Evolutionary conservation across 2,329 filamentous ascomycete genomes (phyloP).

Genomic region (Coniochaeta sp.): DNA sequence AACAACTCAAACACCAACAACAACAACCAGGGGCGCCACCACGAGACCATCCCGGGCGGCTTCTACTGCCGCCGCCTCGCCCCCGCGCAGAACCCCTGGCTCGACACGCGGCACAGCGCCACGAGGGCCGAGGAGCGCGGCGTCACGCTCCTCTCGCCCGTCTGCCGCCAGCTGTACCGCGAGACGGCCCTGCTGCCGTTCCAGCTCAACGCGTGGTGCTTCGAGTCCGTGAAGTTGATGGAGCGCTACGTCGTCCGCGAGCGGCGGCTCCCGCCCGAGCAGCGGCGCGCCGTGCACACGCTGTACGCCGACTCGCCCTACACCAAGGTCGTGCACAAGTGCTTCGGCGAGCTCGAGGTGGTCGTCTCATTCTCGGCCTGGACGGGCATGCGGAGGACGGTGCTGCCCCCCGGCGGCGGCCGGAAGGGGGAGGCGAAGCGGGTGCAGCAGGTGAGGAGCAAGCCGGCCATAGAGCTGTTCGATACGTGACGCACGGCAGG

Average conservation of each 20-base stretch:
- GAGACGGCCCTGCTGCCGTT: conserved; percentile 27
- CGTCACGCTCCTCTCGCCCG: conserved; percentile 22
- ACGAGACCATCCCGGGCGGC: conserved; percentile 15
- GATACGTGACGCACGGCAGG: background rate
- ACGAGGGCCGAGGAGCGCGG: conserved; percentile 4
- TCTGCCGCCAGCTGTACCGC: conserved; percentile 28
- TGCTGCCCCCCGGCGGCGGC: background rate
- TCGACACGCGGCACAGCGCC: background rate
- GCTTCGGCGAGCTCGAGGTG: conserved; percentile 20
- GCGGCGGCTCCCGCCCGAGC: conserved; percentile 17
- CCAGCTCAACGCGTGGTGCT: conserved; percentile 25
- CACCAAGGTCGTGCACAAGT: conserved; percentile 17
- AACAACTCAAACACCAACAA: background rate
- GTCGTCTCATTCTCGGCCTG: conserved; percentile 4
- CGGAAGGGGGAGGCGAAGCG: background rate
- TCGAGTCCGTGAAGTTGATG: conserved; percentile 21
- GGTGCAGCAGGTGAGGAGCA: background rate
- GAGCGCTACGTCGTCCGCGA: conserved; percentile 25
- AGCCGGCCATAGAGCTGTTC: background rate
- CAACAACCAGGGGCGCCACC: too few relatives aligned
- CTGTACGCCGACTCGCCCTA: conserved; percentile 19
- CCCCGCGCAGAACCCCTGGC: conserved; percentile 21
- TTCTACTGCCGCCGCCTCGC: conserved; percentile 22
- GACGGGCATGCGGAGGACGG: background rate
- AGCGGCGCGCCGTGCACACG: conserved; percentile 21